A percentile compares a stretch with the other conserved stretches of the same genome.
Conservation (phyloP, 1,284 basidiomycete genomes). For the Moniliella sp. region DNA sequence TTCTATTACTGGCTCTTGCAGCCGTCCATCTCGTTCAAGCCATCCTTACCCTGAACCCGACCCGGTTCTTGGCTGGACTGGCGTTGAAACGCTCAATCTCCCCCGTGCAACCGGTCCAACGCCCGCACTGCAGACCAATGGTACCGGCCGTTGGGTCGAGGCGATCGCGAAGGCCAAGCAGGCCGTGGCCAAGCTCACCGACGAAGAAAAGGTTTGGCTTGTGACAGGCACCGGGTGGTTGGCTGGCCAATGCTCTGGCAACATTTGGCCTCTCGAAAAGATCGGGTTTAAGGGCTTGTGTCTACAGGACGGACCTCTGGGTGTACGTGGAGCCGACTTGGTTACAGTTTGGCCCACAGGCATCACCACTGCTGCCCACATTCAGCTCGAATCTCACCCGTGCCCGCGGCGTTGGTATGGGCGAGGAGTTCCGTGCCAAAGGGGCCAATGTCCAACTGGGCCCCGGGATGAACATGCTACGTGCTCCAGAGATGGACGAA, state of each 20-base stretch:
- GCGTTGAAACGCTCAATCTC: no score
- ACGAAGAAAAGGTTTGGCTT: slow-evolving; percentile 37
- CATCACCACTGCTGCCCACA: slow-evolving; percentile 51
- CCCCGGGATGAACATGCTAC: slow-evolving; percentile 14
- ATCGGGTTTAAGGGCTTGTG: slow-evolving; percentile 50
- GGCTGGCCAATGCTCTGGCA: slow-evolving; percentile 19
- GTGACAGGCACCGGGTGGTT: slow-evolving; percentile 31
- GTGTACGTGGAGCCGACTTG: no score
- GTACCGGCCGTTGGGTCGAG: slow-evolving; percentile 42
- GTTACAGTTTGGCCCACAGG: no score
- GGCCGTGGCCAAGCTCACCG: slow-evolving; percentile 34
- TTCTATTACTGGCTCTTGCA: no score
- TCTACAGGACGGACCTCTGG: slow-evolving; percentile 41
- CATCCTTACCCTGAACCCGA: no score
- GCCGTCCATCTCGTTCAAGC: no score
- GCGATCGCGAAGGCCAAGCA: slow-evolving; percentile 39
- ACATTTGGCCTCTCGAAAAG: slow-evolving; percentile 40
- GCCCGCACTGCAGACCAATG: neutral
- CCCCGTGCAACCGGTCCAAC: no score
- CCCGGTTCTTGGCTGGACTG: no score
- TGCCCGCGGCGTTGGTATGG: slow-evolving; percentile 51
- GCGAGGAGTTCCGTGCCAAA: slow-evolving; percentile 53
- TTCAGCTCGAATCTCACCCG: slow-evolving; percentile 52
- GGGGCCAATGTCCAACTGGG: slow-evolving; percentile 54
- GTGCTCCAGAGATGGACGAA: slow-evolving; percentile 49